Percentiles rank a stretch among this genome's conserved stretches.
Conservation (phyloP, 2,329 filamentous ascomycete genomes). For the Fusarium camptoceras region DNA sequence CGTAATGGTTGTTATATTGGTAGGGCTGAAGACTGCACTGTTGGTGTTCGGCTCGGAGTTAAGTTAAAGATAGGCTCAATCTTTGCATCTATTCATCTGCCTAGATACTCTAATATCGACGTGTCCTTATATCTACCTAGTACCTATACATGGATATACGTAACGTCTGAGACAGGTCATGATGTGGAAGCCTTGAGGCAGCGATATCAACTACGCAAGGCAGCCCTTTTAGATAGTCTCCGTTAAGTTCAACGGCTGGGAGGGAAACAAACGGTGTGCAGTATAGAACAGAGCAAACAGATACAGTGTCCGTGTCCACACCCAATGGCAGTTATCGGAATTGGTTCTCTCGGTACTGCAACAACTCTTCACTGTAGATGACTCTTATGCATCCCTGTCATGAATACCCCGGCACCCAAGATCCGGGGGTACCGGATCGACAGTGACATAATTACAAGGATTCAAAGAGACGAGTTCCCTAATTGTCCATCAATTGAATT, state of each 20-base stretch:
- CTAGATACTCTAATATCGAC: slow-evolving; percentile 3
- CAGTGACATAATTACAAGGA: slow-evolving; percentile 16
- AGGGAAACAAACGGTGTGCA: slow-evolving; percentile 19
- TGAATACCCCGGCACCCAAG: slow-evolving; percentile 32
- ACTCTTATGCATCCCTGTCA: slow-evolving; percentile 28
- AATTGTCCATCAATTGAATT: background rate
- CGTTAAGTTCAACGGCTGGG: slow-evolving; percentile 4
- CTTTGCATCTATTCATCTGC: background rate
- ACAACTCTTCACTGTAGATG: slow-evolving; percentile 9
- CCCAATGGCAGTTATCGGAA: background rate
- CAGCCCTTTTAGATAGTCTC: slow-evolving; percentile 16
- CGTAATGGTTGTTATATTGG: background rate
- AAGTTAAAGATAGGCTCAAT: background rate
- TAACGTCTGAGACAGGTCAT: slow-evolving; percentile 8
- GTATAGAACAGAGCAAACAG: background rate
- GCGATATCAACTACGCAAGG: slow-evolving; percentile 26
- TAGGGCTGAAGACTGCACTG: slow-evolving; percentile 24
- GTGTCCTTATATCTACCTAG: slow-evolving; percentile 9
- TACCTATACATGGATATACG: slow-evolving; percentile 10
- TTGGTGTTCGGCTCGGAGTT: slow-evolving; percentile 2
- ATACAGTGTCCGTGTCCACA: background rate
- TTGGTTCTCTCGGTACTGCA: background rate
- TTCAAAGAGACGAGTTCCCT: slow-evolving; percentile 9
- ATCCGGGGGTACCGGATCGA: slow-evolving; percentile 29
- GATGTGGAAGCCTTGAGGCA: slow-evolving; percentile 37